phyloP scores from a whole-genome alignment of 495 filamentous ascomycete genomes.

The Niebla homalea region DNA sequence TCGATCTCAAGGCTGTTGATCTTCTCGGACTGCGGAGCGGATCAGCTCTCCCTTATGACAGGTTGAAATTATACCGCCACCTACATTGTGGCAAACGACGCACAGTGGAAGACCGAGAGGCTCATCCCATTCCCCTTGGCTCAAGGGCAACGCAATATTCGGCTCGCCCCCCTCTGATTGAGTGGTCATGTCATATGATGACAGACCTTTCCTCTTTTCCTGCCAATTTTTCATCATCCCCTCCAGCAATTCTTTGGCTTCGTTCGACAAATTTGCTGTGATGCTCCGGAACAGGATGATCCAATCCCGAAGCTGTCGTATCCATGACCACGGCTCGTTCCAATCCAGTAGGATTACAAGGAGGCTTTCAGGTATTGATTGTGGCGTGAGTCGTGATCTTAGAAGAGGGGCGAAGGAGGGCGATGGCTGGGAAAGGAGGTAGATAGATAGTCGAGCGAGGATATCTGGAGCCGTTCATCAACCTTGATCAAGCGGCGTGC shows the following conservation, averaged over 20 bases:
- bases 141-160: slow-evolving; percentile 62
- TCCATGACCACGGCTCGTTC: slow-evolving; percentile 86
- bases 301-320: slow-evolving; percentile 78
- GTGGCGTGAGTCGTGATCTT: slow-evolving; percentile 70
- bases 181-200: slow-evolving; percentile 7
- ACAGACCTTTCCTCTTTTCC: slow-evolving; percentile 33
- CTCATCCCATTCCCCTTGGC: slow-evolving; percentile 91
- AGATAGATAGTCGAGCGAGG: slow-evolving; percentile 79
- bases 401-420: slow-evolving; percentile 73
- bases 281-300: slow-evolving; percentile 66
- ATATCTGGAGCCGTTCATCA: slow-evolving; percentile 43
- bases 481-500: slow-evolving; percentile 1
- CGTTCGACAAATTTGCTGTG: slow-evolving; percentile 57
- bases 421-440: slow-evolving; percentile 73
- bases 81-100: slow-evolving; percentile 85
- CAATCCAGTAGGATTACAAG: slow-evolving; percentile 85
- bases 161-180: slow-evolving; percentile 31
- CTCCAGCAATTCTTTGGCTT: slow-evolving; percentile 69
- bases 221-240: slow-evolving; percentile 58
- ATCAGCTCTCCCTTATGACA: not conserved
- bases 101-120: slow-evolving; percentile 78
- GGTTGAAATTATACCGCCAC: slow-evolving; percentile 15
- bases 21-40: slow-evolving; percentile 54
- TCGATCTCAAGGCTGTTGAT: slow-evolving; percentile 80
- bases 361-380: slow-evolving; percentile 74